Evolutionary conservation across 352 stramenopile genomes (phyloP).

Genomic region (Thalassiosira sp.): DNA sequence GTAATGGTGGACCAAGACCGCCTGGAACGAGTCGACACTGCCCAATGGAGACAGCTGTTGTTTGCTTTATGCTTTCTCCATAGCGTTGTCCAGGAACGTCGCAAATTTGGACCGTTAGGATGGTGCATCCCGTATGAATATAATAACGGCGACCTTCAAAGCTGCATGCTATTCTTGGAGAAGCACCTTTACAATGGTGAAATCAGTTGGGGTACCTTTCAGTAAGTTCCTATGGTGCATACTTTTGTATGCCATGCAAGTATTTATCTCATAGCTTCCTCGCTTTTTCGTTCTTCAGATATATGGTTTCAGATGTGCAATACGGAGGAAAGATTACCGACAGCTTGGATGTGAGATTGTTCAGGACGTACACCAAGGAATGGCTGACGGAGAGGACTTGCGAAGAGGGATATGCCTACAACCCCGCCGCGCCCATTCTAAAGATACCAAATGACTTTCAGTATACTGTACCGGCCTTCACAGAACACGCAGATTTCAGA

Average conservation of each 20-base stretch:
- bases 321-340: conserved; percentile 99
- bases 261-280: background rate
- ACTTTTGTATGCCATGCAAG: background rate
- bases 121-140: conserved; percentile 99
- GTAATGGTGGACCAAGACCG: conserved; percentile 99
- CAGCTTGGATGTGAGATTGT: conserved; percentile 95
- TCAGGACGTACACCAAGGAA: conserved; percentile 95
- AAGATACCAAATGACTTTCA: conserved; percentile 96
- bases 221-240: conserved; percentile 59
- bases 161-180: conserved; percentile 97
- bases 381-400: conserved; percentile 92
- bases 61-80: conserved; percentile 98
- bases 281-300: conserved; percentile 52
- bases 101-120: conserved; percentile 97
- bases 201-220: conserved; percentile 97
- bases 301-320: conserved; percentile 98
- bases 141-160: conserved; percentile 97
- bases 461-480: conserved; percentile 90
- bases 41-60: conserved; percentile 94
- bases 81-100: conserved; percentile 96
- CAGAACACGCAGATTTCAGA: conserved; percentile 92
- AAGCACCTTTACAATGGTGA: conserved; percentile 98
- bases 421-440: conserved; percentile 91
- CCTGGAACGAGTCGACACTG: conserved; percentile 93
- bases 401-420: conserved; percentile 91